Percentiles rank a stretch among this genome's conserved stretches.
These are phyloP conservation scores for Rhodomyrtus psidioides DNA, from an alignment of 441 rosid species.

Conservation along the genomic window DNA sequence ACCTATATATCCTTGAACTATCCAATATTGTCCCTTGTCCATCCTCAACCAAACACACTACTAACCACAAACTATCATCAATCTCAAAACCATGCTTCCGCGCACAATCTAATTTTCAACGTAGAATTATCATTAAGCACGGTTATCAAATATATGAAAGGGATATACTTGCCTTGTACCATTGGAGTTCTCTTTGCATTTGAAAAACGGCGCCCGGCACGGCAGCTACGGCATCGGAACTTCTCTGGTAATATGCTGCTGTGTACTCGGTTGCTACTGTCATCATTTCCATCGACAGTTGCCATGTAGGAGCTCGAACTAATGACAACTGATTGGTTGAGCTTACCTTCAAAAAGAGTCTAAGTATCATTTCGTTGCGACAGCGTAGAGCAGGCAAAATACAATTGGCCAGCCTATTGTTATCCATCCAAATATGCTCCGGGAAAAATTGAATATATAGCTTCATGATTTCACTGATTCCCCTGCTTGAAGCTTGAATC, in stretches of 20 bases:
- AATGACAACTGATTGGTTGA: neutral
- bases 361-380: neutral
- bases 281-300: neutral
- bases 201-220: neutral
- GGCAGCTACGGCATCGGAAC: accelerated
- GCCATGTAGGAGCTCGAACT: neutral
- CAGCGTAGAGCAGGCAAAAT: accelerated
- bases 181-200: neutral
- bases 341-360: neutral
- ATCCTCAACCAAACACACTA: neutral
- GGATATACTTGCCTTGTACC: neutral
- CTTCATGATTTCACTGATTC: neutral
- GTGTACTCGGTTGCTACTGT: neutral
- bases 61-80: neutral
- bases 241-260: accelerated
- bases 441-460: neutral
- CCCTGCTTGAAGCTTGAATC: accelerated
- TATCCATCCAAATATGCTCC: accelerated
- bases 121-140: neutral
- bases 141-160: neutral
- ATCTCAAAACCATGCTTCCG: too few species aligned
- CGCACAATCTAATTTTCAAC: too few species aligned
- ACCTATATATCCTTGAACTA: too few species aligned
- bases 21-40: too few species aligned
- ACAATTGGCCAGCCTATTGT: accelerated